Evolutionary conservation across 768 basidiomycete genomes (phyloP).

Genomic region (Russula abietina): DNA sequence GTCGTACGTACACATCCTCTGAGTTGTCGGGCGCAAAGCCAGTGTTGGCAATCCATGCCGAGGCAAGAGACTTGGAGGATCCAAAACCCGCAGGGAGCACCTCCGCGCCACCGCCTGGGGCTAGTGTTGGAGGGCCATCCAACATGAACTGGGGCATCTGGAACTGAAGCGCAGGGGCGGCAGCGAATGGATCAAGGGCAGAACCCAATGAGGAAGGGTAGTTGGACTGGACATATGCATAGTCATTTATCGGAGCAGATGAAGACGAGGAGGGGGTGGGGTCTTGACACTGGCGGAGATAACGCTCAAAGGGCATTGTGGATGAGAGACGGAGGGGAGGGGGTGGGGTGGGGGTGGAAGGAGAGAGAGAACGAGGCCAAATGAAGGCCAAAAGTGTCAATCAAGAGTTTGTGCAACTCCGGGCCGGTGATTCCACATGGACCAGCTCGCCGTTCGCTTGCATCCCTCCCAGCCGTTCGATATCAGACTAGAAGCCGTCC

Average conservation of each 20-base stretch:
- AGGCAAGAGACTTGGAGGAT: slow-evolving; percentile 17
- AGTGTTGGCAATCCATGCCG: slow-evolving; percentile 23
- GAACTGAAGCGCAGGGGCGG: slow-evolving; percentile 32
- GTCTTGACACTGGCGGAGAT: slow-evolving; percentile 19
- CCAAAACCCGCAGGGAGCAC: slow-evolving; percentile 41
- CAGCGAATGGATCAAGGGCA: slow-evolving; percentile 6
- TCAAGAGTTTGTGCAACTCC: neutral
- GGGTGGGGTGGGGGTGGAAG: neutral
- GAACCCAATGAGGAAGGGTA: slow-evolving; percentile 14
- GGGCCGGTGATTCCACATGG: slow-evolving; percentile 34
- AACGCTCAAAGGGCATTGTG: slow-evolving; percentile 24
- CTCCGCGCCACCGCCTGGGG: slow-evolving; percentile 69
- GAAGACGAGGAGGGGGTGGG: slow-evolving; percentile 5
- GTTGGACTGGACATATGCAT: slow-evolving; percentile 8
- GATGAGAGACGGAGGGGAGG: neutral
- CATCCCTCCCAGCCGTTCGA: slow-evolving; percentile 53
- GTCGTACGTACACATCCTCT: slow-evolving; percentile 20
- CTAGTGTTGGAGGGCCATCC: slow-evolving; percentile 51
- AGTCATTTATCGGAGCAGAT: slow-evolving; percentile 13
- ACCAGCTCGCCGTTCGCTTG: slow-evolving; percentile 36
- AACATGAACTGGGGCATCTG: slow-evolving; percentile 65
- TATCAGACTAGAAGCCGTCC: slow-evolving; percentile 59
- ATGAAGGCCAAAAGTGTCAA: slow-evolving; percentile 3
- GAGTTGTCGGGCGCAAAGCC: slow-evolving; percentile 12
- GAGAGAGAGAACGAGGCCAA: slow-evolving; percentile 3